phyloP scores from a whole-genome alignment of 495 filamentous ascomycete species.

The Penicillium fimorum region DNA sequence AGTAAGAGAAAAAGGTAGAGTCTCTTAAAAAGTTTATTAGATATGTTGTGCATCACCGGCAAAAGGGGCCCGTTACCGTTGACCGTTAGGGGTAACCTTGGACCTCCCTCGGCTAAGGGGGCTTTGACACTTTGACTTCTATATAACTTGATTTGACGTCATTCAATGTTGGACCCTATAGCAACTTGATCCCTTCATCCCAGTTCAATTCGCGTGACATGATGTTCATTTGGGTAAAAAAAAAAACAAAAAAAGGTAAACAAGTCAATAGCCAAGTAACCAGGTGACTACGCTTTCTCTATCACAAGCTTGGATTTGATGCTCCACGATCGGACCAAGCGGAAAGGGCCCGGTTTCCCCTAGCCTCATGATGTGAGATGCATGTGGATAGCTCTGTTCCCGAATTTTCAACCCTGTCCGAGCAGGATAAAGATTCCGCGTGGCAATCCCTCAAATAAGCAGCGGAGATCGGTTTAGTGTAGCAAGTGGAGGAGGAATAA shows the following conservation, averaged over 20 bases:
- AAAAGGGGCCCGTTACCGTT: constrained; percentile 16
- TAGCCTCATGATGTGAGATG: constrained; percentile 9
- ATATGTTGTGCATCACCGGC: constrained; percentile 28
- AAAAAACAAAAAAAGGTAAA: not conserved
- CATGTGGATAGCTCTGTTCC: constrained; percentile 6
- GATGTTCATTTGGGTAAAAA: not conserved
- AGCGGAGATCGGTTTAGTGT: constrained; percentile 10
- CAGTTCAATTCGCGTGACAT: not conserved
- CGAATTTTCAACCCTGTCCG: not conserved
- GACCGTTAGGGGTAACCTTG: constrained; percentile 23
- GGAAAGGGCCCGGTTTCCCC: constrained; percentile 9
- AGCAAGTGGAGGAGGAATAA: not conserved
- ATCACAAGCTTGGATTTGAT: constrained; percentile 1
- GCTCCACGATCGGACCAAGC: constrained; percentile 11
- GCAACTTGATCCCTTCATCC: too few relatives aligned
- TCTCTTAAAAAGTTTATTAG: not conserved
- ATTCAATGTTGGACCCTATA: too few relatives aligned
- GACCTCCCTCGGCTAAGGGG: not conserved
- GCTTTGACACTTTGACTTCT: not conserved
- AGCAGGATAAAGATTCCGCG: constrained; percentile 7
- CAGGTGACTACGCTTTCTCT: not conserved
- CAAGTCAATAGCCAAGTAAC: not conserved
- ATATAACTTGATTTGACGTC: too few relatives aligned
- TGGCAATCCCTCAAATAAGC: constrained; percentile 6
- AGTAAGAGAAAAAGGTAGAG: not conserved